phyloP scores from a whole-genome alignment of 177 flowering plant species.

The Telopea speciosissima region DNA sequence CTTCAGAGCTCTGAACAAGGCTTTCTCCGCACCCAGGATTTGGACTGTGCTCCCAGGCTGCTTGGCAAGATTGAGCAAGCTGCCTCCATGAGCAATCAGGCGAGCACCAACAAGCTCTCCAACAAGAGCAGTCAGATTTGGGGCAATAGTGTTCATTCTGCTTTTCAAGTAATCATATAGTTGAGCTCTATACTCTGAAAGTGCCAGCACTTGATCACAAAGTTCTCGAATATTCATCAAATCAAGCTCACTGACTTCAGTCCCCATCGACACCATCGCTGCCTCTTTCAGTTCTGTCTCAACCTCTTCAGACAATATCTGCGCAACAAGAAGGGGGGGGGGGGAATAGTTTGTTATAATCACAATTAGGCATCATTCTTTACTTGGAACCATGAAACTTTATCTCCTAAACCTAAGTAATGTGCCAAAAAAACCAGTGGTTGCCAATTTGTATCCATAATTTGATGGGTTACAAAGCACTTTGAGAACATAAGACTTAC shows the following conservation, averaged over 20 bases:
- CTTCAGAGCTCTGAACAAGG: constrained; percentile 57
- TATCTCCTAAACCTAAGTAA: not conserved
- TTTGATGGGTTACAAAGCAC: not conserved
- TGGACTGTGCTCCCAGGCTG: constrained; percentile 68
- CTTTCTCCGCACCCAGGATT: constrained; percentile 69
- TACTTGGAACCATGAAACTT: not conserved
- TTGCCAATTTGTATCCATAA: not conserved
- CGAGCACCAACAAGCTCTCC: constrained; percentile 69
- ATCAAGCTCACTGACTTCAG: constrained; percentile 54
- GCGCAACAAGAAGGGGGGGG: not conserved
- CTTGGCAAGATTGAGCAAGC: constrained; percentile 58
- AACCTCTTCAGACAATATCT: constrained; percentile 46
- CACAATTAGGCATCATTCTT: not conserved
- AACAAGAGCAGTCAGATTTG: constrained; percentile 57
- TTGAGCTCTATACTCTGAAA: constrained; percentile 52
- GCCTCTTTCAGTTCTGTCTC: constrained; percentile 45
- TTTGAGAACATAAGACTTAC: not conserved
- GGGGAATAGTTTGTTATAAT: not conserved
- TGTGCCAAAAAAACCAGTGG: not conserved
- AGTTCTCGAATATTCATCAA: constrained; percentile 43
- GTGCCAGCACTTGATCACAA: constrained; percentile 50
- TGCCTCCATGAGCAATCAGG: constrained; percentile 66
- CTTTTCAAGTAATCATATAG: constrained; percentile 55
- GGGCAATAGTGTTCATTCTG: constrained; percentile 63
- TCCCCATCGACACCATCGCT: constrained; percentile 48